phyloP scores from a whole-genome alignment of 495 filamentous ascomycete genomes.

The Neurospora sublineolata region DNA sequence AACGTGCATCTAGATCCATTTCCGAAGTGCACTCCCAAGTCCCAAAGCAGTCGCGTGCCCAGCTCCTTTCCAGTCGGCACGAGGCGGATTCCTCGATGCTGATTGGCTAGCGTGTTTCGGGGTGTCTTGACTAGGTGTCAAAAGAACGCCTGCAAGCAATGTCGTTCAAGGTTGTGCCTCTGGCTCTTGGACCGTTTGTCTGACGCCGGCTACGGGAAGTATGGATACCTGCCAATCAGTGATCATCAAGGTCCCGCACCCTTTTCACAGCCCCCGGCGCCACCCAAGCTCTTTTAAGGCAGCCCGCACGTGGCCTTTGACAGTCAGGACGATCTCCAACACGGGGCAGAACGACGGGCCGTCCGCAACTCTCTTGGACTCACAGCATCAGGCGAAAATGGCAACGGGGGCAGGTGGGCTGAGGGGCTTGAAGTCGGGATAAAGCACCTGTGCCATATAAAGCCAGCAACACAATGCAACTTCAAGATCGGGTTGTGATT shows the following conservation, averaged over 20 bases:
- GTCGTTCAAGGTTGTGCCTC: background rate
- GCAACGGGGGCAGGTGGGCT: background rate
- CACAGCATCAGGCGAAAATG: background rate
- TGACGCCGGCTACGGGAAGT: background rate
- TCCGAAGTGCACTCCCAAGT: background rate
- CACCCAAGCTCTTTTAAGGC: background rate
- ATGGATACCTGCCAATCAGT: background rate
- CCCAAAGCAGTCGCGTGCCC: slow-evolving; percentile 18
- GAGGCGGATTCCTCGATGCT: slow-evolving; percentile 10
- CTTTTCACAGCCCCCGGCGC: background rate
- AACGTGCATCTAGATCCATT: background rate
- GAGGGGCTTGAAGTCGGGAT: background rate
- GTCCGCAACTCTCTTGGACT: background rate
- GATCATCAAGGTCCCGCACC: background rate
- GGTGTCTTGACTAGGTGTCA: background rate
- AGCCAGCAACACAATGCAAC: background rate
- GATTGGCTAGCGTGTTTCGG: slow-evolving; percentile 9
- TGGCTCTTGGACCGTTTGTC: background rate
- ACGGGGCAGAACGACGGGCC: background rate
- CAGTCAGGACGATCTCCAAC: background rate
- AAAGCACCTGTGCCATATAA: background rate
- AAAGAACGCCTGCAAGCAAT: background rate
- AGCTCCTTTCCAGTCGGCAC: slow-evolving; percentile 17
- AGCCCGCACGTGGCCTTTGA: background rate
- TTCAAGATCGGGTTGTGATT: background rate